Evolutionary conservation across 176 grass and related monocot genomes (phyloP).

Genomic region (Rhynchospora tenuis): DNA sequence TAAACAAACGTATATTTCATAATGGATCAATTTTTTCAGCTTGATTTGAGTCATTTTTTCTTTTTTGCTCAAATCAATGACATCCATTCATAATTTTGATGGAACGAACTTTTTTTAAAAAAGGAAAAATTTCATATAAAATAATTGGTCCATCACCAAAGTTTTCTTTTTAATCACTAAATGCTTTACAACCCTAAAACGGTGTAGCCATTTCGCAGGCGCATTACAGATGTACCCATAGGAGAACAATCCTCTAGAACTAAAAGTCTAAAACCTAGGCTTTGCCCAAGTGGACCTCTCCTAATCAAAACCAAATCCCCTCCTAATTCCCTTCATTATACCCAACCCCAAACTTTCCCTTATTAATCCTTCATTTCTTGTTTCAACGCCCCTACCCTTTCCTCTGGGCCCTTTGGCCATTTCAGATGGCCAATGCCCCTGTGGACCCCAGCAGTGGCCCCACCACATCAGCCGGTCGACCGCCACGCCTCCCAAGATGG

Average conservation of each 20-base stretch:
- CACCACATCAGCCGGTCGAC: constrained; percentile 32
- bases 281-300: constrained; percentile 6
- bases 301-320: constrained; percentile 12
- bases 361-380: constrained; percentile 10
- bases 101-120: no score
- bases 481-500: constrained; percentile 76
- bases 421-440: constrained; percentile 68
- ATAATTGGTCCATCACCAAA: background rate
- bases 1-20: no score
- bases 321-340: background rate
- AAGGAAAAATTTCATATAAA: background rate
- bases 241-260: background rate
- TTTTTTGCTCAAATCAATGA: no score
- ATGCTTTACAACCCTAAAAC: background rate
- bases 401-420: constrained; percentile 5
- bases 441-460: constrained; percentile 35
- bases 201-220: background rate
- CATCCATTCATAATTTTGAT: no score
- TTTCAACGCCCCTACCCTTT: constrained; percentile 10
- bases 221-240: background rate
- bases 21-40: no score
- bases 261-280: constrained; percentile 14
- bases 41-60: no score
- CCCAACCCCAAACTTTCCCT: background rate
- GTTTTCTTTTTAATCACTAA: background rate